A percentile compares a stretch with the other conserved stretches of the same genome.
These are phyloP conservation scores for Claviceps pusilla DNA, from an alignment of 2,329 filamentous ascomycete genomes.

Conservation along the genomic window DNA sequence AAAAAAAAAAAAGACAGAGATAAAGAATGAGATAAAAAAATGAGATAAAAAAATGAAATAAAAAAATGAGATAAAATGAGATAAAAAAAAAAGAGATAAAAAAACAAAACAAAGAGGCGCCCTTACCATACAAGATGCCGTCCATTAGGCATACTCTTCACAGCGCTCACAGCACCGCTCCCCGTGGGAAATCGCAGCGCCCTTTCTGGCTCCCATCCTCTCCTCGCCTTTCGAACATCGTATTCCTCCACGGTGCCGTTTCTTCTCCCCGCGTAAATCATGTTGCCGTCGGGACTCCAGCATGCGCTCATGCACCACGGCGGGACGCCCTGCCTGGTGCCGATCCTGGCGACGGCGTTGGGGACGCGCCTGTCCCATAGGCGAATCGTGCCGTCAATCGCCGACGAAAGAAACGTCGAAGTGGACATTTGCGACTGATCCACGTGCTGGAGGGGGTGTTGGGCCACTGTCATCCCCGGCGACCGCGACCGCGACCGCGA, in stretches of 20 bases:
- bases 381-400: conserved; percentile 75
- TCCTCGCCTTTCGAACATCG: conserved; percentile 57
- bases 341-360: conserved; percentile 65
- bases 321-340: conserved; percentile 58
- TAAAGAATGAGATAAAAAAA: background rate
- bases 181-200: conserved; percentile 78
- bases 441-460: conserved; percentile 25
- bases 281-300: conserved; percentile 92
- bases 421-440: conserved; percentile 49
- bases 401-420: conserved; percentile 74
- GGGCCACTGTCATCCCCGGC: conserved; percentile 18
- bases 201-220: conserved; percentile 58
- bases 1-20: no score
- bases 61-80: background rate
- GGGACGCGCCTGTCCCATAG: conserved; percentile 79
- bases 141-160: conserved; percentile 83
- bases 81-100: no score
- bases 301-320: conserved; percentile 97
- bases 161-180: conserved; percentile 75
- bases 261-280: conserved; percentile 78
- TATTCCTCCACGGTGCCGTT: conserved; percentile 94
- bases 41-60: no score
- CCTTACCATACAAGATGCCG: conserved; percentile 66
- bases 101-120: background rate
- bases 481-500: conserved; percentile 3